phyloP scores from a whole-genome alignment of 176 grass and related monocot species.

The Microstegium vimineum region DNA sequence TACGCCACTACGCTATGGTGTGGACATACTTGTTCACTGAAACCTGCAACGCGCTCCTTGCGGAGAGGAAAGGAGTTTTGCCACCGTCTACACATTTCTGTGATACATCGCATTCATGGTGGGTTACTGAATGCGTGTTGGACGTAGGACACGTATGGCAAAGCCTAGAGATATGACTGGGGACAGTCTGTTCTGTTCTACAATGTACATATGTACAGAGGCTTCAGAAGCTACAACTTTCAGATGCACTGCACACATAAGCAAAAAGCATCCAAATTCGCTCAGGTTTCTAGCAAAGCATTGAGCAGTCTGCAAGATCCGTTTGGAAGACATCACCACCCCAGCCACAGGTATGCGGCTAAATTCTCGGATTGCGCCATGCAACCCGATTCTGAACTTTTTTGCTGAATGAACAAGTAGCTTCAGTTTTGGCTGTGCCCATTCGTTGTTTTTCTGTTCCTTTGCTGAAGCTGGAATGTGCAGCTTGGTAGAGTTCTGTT shows the following conservation, averaged over 20 bases:
- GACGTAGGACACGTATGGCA: not conserved
- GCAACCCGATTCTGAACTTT: too few species aligned
- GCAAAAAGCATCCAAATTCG: conserved; percentile 19
- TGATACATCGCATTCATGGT: conserved; percentile 15
- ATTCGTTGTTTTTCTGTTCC: not conserved
- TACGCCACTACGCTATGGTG: not conserved
- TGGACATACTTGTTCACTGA: not conserved
- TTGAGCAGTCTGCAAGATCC: conserved; percentile 25
- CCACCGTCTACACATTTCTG: not conserved
- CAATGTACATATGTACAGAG: not conserved
- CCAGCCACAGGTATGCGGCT: conserved; percentile 32
- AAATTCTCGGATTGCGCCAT: too few species aligned
- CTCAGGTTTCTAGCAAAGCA: conserved; percentile 23
- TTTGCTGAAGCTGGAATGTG: not conserved
- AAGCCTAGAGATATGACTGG: not conserved
- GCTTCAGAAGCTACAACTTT: not conserved
- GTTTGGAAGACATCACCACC: conserved; percentile 7
- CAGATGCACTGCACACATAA: not conserved
- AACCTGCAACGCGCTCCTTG: conserved; percentile 10
- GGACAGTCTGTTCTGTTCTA: not conserved
- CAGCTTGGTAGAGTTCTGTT: not conserved
- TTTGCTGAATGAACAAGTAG: not conserved
- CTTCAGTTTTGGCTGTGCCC: not conserved
- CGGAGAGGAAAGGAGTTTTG: not conserved
- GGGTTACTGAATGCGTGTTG: not conserved